Evolutionary conservation across 768 basidiomycete genomes (phyloP).

Genomic region (Lactifluus piperatus): DNA sequence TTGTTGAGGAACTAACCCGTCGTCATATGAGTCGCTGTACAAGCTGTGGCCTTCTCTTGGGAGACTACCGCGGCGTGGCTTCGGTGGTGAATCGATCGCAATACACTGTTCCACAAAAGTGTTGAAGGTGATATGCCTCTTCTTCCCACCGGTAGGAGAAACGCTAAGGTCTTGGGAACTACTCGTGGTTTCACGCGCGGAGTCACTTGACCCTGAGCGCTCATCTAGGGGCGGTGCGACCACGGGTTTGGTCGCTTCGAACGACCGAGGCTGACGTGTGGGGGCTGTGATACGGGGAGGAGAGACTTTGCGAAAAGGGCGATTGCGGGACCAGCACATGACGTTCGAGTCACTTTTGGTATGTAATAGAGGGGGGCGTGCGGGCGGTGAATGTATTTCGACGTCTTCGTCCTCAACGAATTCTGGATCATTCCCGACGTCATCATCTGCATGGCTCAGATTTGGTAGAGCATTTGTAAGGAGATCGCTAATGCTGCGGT

Average conservation of each 20-base stretch:
- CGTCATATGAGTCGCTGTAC: slow-evolving; percentile 37
- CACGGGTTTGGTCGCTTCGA: slow-evolving; percentile 19
- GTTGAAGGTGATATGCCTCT: slow-evolving; percentile 94
- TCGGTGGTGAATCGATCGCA: slow-evolving; percentile 66
- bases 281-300: slow-evolving; percentile 52
- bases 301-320: slow-evolving; percentile 49
- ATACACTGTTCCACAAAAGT: slow-evolving; percentile 97
- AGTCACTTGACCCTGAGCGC: slow-evolving; percentile 24
- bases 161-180: slow-evolving; percentile 28
- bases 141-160: slow-evolving; percentile 37
- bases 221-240: slow-evolving; percentile 13
- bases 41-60: slow-evolving; percentile 11
- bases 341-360: slow-evolving; percentile 89
- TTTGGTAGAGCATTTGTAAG: slow-evolving; percentile 65
- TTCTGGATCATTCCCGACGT: slow-evolving; percentile 18
- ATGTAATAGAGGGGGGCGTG: slow-evolving; percentile 59
- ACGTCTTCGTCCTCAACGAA: slow-evolving; percentile 9
- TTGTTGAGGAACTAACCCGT: slow-evolving; percentile 42
- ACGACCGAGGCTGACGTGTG: slow-evolving; percentile 11
- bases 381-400: neutral
- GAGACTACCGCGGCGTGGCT: slow-evolving; percentile 25
- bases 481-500: slow-evolving; percentile 85
- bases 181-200: slow-evolving; percentile 24
- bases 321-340: slow-evolving; percentile 35
- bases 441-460: slow-evolving; percentile 54